A percentile compares a stretch with the other conserved stretches of the same genome.
These are phyloP conservation scores for Vachellia collinsii DNA, from an alignment of 306 rosid genomes.

Conservation along the genomic window DNA sequence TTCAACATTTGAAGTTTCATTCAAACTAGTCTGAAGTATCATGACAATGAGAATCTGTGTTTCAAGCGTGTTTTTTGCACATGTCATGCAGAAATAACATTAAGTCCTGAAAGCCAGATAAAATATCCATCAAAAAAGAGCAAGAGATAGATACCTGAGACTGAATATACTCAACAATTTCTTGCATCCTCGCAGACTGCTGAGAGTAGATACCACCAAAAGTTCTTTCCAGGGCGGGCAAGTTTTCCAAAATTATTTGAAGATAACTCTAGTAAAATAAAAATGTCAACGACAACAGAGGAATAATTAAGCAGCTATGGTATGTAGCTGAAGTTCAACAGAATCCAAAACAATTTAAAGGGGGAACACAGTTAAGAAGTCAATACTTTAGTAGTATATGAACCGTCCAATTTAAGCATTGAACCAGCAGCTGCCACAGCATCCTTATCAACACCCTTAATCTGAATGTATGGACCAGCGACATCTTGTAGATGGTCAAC, in stretches of 20 bases:
- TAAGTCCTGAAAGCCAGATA: slow-evolving; percentile 13
- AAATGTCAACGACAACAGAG: slow-evolving; percentile 31
- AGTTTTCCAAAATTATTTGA: slow-evolving; percentile 84
- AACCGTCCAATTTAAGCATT: slow-evolving; percentile 79
- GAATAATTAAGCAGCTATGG: slow-evolving; percentile 11
- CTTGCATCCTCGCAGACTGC: slow-evolving; percentile 89
- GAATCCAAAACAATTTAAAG: slow-evolving; percentile 16
- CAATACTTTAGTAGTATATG: slow-evolving; percentile 89
- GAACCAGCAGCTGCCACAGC: slow-evolving; percentile 95
- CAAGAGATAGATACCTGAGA: slow-evolving; percentile 76
- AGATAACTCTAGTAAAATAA: slow-evolving; percentile 79
- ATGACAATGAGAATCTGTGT: neutral
- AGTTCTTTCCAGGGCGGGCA: slow-evolving; percentile 69
- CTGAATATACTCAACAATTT: slow-evolving; percentile 89
- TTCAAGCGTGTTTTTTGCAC: neutral
- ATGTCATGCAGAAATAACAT: neutral
- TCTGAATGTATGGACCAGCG: slow-evolving; percentile 88
- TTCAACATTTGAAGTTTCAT: slow-evolving; percentile 2
- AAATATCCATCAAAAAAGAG: slow-evolving; percentile 9
- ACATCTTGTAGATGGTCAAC: slow-evolving; percentile 95
- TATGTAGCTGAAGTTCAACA: slow-evolving; percentile 21
- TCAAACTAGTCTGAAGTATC: neutral
- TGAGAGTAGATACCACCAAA: slow-evolving; percentile 79
- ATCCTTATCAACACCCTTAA: slow-evolving; percentile 92
- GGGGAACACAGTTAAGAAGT: slow-evolving; percentile 9